These are phyloP conservation scores for Candida ipomoeae DNA, from an alignment of 805 yeast genomes.

Conservation along the genomic window DNA sequence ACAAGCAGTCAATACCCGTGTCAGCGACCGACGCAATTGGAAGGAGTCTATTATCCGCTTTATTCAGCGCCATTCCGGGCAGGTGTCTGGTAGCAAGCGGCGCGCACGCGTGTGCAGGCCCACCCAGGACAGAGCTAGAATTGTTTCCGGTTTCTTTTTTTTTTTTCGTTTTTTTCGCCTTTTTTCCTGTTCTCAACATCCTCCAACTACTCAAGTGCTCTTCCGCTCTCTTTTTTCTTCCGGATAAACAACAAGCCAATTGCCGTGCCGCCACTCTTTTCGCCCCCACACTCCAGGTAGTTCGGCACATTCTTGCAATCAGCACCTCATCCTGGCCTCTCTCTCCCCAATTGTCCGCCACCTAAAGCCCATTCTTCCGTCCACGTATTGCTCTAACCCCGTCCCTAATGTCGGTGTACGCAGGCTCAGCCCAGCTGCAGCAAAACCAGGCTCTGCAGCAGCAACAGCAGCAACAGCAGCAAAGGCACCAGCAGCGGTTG, in stretches of 20 bases:
- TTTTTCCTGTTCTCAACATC: constrained; percentile 8
- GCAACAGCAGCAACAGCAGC: constrained; percentile 34
- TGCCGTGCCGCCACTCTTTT: constrained; percentile 3
- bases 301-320: neutral
- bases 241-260: constrained; percentile 5
- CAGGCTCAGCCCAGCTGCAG: constrained; percentile 21
- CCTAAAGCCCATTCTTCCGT: neutral
- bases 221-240: constrained; percentile 5
- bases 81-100: neutral
- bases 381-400: neutral
- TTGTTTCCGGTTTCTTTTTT: constrained; percentile 3
- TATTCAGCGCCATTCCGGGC: neutral
- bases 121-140: neutral
- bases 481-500: constrained; percentile 45
- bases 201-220: constrained; percentile 6
- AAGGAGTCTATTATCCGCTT: neutral
- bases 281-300: neutral
- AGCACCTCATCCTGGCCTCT: neutral
- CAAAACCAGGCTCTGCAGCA: constrained; percentile 17
- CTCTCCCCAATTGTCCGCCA: neutral
- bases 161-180: constrained; percentile 5
- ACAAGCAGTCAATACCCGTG: neutral
- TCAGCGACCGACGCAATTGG: neutral
- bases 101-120: constrained; percentile 4
- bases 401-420: constrained; percentile 18